Base-by-base conservation (phyloP, 805 yeast genomes). In the Nakazawaea ernobii region DNA sequence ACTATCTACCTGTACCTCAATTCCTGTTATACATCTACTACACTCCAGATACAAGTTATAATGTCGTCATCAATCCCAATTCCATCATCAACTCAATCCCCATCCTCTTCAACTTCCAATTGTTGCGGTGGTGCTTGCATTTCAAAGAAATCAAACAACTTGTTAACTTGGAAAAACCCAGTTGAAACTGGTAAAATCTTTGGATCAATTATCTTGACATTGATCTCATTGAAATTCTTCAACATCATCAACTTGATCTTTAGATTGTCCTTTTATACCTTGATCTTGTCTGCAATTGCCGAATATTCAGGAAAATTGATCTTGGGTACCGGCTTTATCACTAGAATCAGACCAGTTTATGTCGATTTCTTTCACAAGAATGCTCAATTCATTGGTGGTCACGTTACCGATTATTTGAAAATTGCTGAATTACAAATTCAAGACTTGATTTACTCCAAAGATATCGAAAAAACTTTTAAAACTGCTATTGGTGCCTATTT, bases 311-410 rank as follows among this genome's bases (percentile, higher is more conserved):
- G 95, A 52, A 84, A 84, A 61, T 57, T 80, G 38, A 67, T 84
- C 55, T 75, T 86, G 43, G 96, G 96, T 54, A 71, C 74, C 60
- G 97, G 97, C 15, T 74, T 91, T 53, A 83, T 92, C 51, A 77
- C 90, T 52, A 79, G 82, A 58, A 81, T 85, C 73, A 82, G 77
- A 63, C 88, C 94, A 47, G 69, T 77, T n/a, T 60, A 66, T 41
- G 58, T 60, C 49, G 56, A 71, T 6, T 59, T 56, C 49, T 45
- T 59, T 29, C 60, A 66, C 42, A 53, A 59, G 29, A 53, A 51
- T 40, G 61, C 63, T 15, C 64, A 59, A 15, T 44, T 50, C 27
- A 58, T 59, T 45, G 58, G 65, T 17, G 50, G 59, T n/a, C 71
- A 75, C 55, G 62, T 66, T 52, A 67, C 61, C 33, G 55, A 55